Conservation (phyloP, 2,329 filamentous ascomycete genomes). For the Fusarium praegraminearum region DNA sequence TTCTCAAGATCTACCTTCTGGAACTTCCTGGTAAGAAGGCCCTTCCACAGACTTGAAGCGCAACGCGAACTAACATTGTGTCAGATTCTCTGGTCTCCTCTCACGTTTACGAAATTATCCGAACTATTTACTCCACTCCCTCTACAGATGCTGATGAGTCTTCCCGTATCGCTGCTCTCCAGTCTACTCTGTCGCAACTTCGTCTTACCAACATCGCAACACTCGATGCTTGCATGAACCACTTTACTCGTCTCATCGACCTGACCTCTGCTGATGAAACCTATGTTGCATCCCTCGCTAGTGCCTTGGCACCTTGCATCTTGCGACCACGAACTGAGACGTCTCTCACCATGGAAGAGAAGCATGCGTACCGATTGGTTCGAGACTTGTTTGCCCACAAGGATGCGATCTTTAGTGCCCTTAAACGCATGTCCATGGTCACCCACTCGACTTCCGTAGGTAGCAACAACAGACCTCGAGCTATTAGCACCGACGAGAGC, state of each 20-base stretch:
- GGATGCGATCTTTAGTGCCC: slow-evolving; percentile 92
- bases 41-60: background rate
- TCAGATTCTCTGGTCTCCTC: slow-evolving; percentile 97
- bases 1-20: slow-evolving; percentile 92
- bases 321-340: slow-evolving; percentile 88
- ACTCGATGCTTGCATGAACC: slow-evolving; percentile 97
- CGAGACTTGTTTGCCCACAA: slow-evolving; percentile 95
- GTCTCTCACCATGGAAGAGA: slow-evolving; percentile 94
- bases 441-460: slow-evolving; percentile 71
- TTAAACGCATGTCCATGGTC: slow-evolving; percentile 87
- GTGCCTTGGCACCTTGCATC: slow-evolving; percentile 83
- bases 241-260: slow-evolving; percentile 96
- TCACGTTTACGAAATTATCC: slow-evolving; percentile 98
- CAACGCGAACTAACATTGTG: slow-evolving; percentile 42
- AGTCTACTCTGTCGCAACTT: slow-evolving; percentile 94
- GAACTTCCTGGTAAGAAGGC: slow-evolving; percentile 83
- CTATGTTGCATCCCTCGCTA: slow-evolving; percentile 81
- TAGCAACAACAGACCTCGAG: slow-evolving; percentile 74
- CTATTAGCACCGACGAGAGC: slow-evolving; percentile 95
- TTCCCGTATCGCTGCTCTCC: slow-evolving; percentile 87
- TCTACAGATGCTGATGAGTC: slow-evolving; percentile 80
- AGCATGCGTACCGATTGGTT: slow-evolving; percentile 89
- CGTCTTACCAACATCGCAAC: slow-evolving; percentile 98
- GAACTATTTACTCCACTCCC: slow-evolving; percentile 92
- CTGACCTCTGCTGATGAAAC: slow-evolving; percentile 94